Evolutionary conservation across 1,139 yeast species (phyloP).

Genomic region (Geotrichum aggregatum): DNA sequence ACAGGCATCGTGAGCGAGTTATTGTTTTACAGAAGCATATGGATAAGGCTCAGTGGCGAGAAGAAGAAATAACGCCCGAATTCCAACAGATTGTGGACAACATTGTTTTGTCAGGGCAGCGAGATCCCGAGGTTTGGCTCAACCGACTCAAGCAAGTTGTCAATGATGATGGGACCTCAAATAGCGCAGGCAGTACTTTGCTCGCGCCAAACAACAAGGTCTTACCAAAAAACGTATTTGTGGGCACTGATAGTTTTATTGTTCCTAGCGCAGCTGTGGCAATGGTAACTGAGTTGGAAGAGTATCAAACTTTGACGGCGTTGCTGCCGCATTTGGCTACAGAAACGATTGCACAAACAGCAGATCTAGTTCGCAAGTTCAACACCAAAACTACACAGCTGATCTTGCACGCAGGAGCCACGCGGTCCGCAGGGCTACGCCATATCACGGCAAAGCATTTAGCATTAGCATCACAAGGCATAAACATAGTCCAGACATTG

Average conservation of each 20-base stretch:
- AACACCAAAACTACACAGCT: slow-evolving; percentile 59
- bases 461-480: slow-evolving; percentile 63
- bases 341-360: slow-evolving; percentile 39
- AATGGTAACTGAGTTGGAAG: slow-evolving; percentile 44
- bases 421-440: slow-evolving; percentile 60
- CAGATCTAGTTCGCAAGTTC: slow-evolving; percentile 51
- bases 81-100: slow-evolving; percentile 55
- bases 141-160: slow-evolving; percentile 22
- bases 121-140: slow-evolving; percentile 52
- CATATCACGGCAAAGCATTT: slow-evolving; percentile 74
- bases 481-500: slow-evolving; percentile 43
- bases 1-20: slow-evolving; percentile 53
- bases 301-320: slow-evolving; percentile 49
- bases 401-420: slow-evolving; percentile 74
- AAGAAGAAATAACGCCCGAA: slow-evolving; percentile 49
- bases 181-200: not conserved
- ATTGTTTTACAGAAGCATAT: slow-evolving; percentile 47
- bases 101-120: slow-evolving; percentile 50
- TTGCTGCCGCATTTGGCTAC: slow-evolving; percentile 49
- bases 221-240: slow-evolving; percentile 34
- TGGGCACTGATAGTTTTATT: slow-evolving; percentile 40
- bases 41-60: slow-evolving; percentile 79
- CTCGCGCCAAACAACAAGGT: slow-evolving; percentile 16
- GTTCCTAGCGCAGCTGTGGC: slow-evolving; percentile 37
- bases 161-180: not conserved